A percentile compares a stretch with the other conserved stretches of the same genome.
These are phyloP conservation scores for Gnetum montanum DNA, from an alignment of 75 land plant genomes.

Conservation along the genomic window DNA sequence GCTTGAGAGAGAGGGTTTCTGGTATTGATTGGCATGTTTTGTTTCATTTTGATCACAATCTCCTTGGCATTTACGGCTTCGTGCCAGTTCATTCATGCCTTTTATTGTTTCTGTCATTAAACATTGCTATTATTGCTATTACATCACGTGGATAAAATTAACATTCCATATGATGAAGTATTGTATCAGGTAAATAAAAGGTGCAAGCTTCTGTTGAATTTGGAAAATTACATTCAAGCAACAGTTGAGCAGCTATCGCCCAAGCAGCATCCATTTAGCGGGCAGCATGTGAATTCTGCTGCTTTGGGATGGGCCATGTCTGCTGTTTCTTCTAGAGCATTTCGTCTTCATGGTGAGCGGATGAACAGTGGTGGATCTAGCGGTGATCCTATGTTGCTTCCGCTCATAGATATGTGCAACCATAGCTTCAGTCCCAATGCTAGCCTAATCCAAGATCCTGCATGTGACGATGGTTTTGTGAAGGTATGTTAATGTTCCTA, in stretches of 20 bases:
- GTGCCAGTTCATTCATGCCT: too few species aligned
- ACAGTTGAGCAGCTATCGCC: slow-evolving; percentile 17
- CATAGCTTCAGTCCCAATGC: slow-evolving; percentile 88
- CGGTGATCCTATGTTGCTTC: slow-evolving; percentile 63
- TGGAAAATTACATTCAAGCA: slow-evolving; percentile 35
- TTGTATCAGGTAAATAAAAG: slow-evolving; percentile 56
- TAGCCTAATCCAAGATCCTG: slow-evolving; percentile 47
- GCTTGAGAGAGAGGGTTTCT: too few species aligned
- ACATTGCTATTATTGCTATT: too few species aligned
- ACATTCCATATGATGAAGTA: too few species aligned
- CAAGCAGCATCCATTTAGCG: slow-evolving; percentile 62
- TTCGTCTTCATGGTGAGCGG: slow-evolving; percentile 44
- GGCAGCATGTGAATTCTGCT: slow-evolving; percentile 62
- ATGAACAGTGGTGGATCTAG: slow-evolving; percentile 13
- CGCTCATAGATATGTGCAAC: slow-evolving; percentile 96
- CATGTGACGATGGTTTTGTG: slow-evolving; percentile 19
- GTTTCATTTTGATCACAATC: too few species aligned
- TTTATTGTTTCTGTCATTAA: too few species aligned
- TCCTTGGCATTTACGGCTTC: too few species aligned
- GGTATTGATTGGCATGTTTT: too few species aligned
- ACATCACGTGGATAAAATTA: too few species aligned
- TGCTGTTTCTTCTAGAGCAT: slow-evolving; percentile 93
- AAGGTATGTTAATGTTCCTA: slow-evolving; percentile 22
- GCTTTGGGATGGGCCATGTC: slow-evolving; percentile 99
- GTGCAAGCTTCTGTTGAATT: slow-evolving; percentile 53